Base-by-base conservation (phyloP, 1,284 basidiomycete genomes). In the Tetrapyrgos nigripes region DNA sequence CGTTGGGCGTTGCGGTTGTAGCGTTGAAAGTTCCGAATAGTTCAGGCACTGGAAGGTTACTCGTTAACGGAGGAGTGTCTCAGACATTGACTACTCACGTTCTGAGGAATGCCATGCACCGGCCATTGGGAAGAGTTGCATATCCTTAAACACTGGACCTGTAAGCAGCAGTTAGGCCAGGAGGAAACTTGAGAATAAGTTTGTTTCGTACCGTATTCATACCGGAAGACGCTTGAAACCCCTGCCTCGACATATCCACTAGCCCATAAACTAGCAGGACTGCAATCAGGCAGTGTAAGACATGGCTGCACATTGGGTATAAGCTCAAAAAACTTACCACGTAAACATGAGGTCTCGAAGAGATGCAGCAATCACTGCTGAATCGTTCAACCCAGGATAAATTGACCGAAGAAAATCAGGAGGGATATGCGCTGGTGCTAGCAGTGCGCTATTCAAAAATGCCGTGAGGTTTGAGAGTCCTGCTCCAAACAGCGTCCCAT, bases 51-150 rank as follows among this genome's bases (percentile, higher is more conserved):
- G 33, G 4, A 29, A 29, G 26, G 23, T 43, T 27, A n/a, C 17
- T 4, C 31, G 1, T 33, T 44, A 49, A 6, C 23, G 13, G 17
- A 33, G 14, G 14, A 8, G 31, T 8, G 14, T 33, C 14, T 8
- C 8, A 8, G 31, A 33, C 14, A 33, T 8, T 23, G 21, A 14
- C 19, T 29, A 44, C 62, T 17, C n/a, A 65, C 64, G 21, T 27
- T 66, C 64, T 3, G 62, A 60, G 2, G 60, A 55, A 50, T 66
- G 64, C 58, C 58, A 62, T 1, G 64, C 62, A 1, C 64, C 64
- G 6, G 64, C 64, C 13, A 46, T 50, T 1, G 64, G 62, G 52
- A 62, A 66, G 21, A 50, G 9, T 23, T 65, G 64, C 8, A 58
- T 48, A 44, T 65, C 64, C 3, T 53, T 50, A 28, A 65, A 66